Conservation (phyloP, 805 yeast genomes). For the Schizosaccharomyces cryophilus region DNA sequence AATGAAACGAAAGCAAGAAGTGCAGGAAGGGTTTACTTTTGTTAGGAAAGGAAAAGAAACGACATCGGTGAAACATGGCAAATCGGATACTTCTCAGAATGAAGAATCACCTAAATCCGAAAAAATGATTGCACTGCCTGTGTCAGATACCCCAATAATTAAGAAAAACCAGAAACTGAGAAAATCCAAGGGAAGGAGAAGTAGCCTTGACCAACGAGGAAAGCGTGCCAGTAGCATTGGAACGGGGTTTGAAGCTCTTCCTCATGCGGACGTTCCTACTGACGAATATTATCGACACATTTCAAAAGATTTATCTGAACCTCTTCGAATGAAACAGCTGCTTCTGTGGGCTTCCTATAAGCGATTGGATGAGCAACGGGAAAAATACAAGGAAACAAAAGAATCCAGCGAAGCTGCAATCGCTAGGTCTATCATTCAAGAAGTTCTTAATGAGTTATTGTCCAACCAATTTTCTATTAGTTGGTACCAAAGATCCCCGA, state of each 20-base stretch:
- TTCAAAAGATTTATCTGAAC: slow-evolving; percentile 39
- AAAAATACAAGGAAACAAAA: slow-evolving; percentile 4
- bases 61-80: neutral
- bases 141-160: slow-evolving; percentile 19
- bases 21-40: slow-evolving; percentile 4
- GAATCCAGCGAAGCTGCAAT: slow-evolving; percentile 10
- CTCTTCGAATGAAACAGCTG: slow-evolving; percentile 46
- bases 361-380: slow-evolving; percentile 14
- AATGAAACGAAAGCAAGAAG: slow-evolving; percentile 2
- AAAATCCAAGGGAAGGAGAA: slow-evolving; percentile 10
- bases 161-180: slow-evolving; percentile 16
- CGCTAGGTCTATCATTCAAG: slow-evolving; percentile 41
- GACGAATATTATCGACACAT: slow-evolving; percentile 35
- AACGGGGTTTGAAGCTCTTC: slow-evolving; percentile 40
- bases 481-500: slow-evolving; percentile 32
- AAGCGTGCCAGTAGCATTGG: slow-evolving; percentile 52
- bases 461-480: slow-evolving; percentile 37
- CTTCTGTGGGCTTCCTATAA: slow-evolving; percentile 43
- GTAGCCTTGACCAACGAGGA: slow-evolving; percentile 25
- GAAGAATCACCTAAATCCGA: neutral
- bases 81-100: neutral
- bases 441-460: slow-evolving; percentile 30
- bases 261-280: slow-evolving; percentile 34
- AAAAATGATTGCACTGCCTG: slow-evolving; percentile 12
- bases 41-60: neutral